Conservation (phyloP, 176 grass and related monocot species). For the Carex myosuroides region DNA sequence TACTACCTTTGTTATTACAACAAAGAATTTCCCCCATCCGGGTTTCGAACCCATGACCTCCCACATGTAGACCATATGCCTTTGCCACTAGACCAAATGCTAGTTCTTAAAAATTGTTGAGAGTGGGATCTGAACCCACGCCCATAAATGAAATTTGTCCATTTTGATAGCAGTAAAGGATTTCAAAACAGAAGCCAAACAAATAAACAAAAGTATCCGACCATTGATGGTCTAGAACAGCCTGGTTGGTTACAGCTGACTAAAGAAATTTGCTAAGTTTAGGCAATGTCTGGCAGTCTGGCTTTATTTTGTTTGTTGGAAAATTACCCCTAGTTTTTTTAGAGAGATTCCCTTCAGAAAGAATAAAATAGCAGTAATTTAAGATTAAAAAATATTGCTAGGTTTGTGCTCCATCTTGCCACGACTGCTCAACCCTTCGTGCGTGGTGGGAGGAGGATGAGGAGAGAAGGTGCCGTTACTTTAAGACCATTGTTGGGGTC, state of each 20-base stretch:
- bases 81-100: too few relatives aligned
- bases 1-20: too few relatives aligned
- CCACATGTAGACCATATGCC: too few relatives aligned
- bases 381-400: conserved; percentile 22
- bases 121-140: too few relatives aligned
- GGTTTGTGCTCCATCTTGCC: conserved; percentile 97
- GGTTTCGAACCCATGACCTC: too few relatives aligned
- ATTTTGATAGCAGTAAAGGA: background rate
- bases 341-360: background rate
- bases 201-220: background rate
- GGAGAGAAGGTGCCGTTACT: conserved; percentile 63
- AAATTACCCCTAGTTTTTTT: background rate
- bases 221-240: background rate
- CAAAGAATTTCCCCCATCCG: too few relatives aligned
- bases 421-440: conserved; percentile 94
- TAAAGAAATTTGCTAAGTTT: background rate
- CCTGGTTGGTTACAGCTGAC: background rate
- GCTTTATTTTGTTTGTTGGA: background rate
- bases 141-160: background rate
- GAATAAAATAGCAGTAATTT: background rate
- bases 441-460: conserved; percentile 99
- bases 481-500: conserved; percentile 54
- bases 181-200: background rate
- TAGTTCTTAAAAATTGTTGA: too few relatives aligned
- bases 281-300: background rate